phyloP scores from a whole-genome alignment of 176 grass and related monocot genomes.

The Echinochloa phyllopogon region DNA sequence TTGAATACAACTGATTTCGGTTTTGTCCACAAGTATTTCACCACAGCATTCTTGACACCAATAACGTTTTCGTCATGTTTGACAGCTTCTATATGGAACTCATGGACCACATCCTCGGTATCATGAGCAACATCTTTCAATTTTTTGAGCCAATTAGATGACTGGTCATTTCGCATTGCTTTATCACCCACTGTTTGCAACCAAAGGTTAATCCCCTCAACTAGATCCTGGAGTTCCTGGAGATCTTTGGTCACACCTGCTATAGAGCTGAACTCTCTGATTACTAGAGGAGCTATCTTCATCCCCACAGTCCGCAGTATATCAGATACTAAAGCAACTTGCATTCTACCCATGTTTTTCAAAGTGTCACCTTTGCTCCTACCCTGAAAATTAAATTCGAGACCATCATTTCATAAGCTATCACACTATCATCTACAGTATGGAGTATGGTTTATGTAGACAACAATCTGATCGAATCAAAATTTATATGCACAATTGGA shows the following conservation, averaged over 20 bases:
- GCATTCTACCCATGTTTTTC: not conserved
- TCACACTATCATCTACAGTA: too few relatives aligned
- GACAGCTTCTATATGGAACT: not conserved
- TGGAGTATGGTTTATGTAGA: too few relatives aligned
- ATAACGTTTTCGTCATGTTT: not conserved
- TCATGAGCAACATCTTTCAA: slow-evolving; percentile 8
- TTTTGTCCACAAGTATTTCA: not conserved
- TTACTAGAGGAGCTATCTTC: not conserved
- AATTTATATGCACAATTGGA: too few relatives aligned
- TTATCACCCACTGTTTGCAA: not conserved
- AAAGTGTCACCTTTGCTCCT: not conserved
- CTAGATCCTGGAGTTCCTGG: not conserved
- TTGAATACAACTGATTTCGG: not conserved
- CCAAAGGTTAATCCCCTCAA: slow-evolving; percentile 17
- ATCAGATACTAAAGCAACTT: not conserved
- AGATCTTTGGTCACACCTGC: slow-evolving; percentile 3
- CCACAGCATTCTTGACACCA: not conserved
- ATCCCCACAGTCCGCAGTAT: not conserved
- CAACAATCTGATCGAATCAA: too few relatives aligned
- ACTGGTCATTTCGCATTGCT: not conserved
- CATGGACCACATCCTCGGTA: slow-evolving; percentile 12
- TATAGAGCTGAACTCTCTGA: not conserved
- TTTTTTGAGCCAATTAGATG: slow-evolving; percentile 8
- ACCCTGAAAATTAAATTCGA: not conserved
- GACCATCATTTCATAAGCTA: not conserved